Evolutionary conservation across 192 early-diverging fungal genomes (phyloP), one percentile per base, ranked within the genome.

Genomic region (Backusella morwellensis): DNA sequence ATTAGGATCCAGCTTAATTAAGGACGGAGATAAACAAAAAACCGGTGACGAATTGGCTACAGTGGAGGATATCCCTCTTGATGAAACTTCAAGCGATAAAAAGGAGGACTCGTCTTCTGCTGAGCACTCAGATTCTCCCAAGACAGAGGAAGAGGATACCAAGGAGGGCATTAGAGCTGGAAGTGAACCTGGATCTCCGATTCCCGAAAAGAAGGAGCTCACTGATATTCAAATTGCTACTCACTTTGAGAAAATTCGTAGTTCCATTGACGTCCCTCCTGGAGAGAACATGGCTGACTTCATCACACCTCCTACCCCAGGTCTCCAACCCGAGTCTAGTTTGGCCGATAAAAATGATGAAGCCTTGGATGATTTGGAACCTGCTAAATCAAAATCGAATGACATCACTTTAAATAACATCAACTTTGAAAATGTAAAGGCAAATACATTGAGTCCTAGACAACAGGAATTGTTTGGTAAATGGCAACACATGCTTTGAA

Each of bases 201-300:
- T 29, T 1, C 26, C 35, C 26, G 34, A 41, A 7, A 41, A 56
- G 3, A 72, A 34, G 14, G 50, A 4, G 0, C 17, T 44, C 42
- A 66, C 35, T 34, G 41, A 68, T 34, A 35, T 35, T 14, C 66
- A 75, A n/a, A 68, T 75, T 34, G 74, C 36, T 44, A 41, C 63
- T 47, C 59, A 63, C 35, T 38, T 67, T 67, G 78, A 79, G 26
- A 17, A 29, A 15, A 21, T 72, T 14, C 68, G 68, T 72, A 74
- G 36, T 35, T 23, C 26, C 6, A 41, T 79, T 69, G 78, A 79
- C 42, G 38, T 79, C 17, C 78, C 78, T 41, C 32, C 78, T 69
- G 78, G 41, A 34, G 42, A 75, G 38, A 82, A 82, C 40, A 82
- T 82, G 80, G 80, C 80, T 12, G 80, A 82, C 26, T 82, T 50